These are phyloP conservation scores for Oryza rufipogon DNA, from an alignment of 176 grass and related monocot genomes.

Conservation along the genomic window DNA sequence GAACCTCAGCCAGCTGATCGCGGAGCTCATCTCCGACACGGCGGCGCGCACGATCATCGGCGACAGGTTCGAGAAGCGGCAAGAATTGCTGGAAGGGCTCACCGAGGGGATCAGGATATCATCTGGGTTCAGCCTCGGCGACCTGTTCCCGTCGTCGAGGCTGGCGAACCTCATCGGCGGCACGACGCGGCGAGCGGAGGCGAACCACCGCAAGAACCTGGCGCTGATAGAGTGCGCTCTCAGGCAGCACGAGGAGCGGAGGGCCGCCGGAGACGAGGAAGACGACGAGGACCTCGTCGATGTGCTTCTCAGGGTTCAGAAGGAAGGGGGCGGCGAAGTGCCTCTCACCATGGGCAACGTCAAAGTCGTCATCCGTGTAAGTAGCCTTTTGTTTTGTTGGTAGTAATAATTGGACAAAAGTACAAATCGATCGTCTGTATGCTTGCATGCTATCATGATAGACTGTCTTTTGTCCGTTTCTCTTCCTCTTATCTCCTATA, in stretches of 20 bases:
- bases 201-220: not conserved
- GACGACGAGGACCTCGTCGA: constrained; percentile 16
- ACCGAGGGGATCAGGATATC: not conserved
- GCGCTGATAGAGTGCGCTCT: constrained; percentile 39
- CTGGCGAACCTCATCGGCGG: too few relatives aligned
- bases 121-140: constrained; percentile 34
- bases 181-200: not conserved
- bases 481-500: too few relatives aligned
- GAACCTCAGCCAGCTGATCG: constrained; percentile 27
- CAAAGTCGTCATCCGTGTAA: not conserved
- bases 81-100: not conserved
- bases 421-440: too few relatives aligned
- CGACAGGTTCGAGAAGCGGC: not conserved
- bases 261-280: not conserved
- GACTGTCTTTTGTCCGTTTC: too few relatives aligned
- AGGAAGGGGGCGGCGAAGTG: not conserved
- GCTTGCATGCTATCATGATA: too few relatives aligned
- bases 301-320: constrained; percentile 18
- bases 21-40: not conserved
- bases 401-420: too few relatives aligned
- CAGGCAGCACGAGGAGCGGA: constrained; percentile 29
- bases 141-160: too few relatives aligned
- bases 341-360: not conserved
- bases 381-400: not conserved
- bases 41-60: not conserved